Evolutionary conservation across 257 asterid species (phyloP).

Genomic region (Solanum medicagineum): DNA sequence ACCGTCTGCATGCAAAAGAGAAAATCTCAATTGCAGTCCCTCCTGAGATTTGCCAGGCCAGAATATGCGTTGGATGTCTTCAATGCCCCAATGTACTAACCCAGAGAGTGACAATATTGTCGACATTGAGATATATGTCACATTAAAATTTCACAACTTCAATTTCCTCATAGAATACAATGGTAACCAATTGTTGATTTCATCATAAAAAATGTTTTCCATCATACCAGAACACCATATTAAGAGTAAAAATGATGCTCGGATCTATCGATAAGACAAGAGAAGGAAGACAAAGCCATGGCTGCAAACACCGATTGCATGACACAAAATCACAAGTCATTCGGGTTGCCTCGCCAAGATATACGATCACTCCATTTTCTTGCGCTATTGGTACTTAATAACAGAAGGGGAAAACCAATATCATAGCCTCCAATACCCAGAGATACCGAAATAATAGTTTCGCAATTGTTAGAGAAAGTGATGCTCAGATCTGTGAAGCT

Average conservation of each 20-base stretch:
- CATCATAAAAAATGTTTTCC: not conserved
- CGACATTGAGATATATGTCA: not conserved
- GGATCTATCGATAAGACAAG: not conserved
- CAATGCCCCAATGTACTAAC: not conserved
- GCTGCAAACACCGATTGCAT: not conserved
- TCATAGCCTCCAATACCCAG: not conserved
- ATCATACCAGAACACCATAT: not conserved
- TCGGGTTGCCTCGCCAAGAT: not conserved
- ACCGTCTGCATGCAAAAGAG: not conserved
- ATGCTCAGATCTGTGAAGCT: not conserved
- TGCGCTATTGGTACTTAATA: not conserved
- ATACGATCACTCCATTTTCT: not conserved
- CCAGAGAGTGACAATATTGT: not conserved
- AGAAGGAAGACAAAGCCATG: not conserved
- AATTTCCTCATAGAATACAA: not conserved
- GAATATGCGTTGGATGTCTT: not conserved
- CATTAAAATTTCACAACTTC: not conserved
- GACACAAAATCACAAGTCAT: not conserved
- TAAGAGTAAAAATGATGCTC: not conserved
- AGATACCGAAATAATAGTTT: not conserved
- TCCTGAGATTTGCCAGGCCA: not conserved
- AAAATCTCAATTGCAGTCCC: too few species aligned
- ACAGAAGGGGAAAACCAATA: not conserved
- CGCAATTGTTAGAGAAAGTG: not conserved
- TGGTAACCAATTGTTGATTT: not conserved